Base-by-base conservation (phyloP, 129 eudicot genomes). In the sunflower (Helianthus annuus) region DNA sequence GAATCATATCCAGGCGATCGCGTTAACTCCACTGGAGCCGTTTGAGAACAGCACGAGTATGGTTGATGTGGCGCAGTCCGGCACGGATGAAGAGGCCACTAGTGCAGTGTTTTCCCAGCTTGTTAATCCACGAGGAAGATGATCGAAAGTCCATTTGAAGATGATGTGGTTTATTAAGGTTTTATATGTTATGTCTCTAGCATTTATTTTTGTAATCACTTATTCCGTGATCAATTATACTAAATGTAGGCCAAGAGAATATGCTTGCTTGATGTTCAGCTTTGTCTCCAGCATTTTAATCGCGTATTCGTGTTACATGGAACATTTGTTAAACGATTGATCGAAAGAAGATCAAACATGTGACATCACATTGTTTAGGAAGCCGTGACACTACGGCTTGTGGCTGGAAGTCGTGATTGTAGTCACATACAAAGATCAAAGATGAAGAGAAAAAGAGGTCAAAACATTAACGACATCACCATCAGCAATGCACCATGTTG, bases 21-120 rank as follows among this genome's bases (percentile, higher is more conserved):
- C 87, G 0, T 51, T 86, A 73, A 81, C 87, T 44, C 86, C 93
- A 1, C 40, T 83, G 10, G 96, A 88, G 84, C 89, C 87, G 32
- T 88, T 88, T 69, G 97, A 90, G 54, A 72, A 76, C 16, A 54
- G 76, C 22, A 64, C 70, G 32, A 78, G 79, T 60, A 48, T 79
- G 79, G 71, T 74, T 2, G 78, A 65, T 17, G 83, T 70, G 48
- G 82, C 44, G 12, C 62, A 73, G 1, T 78, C 81, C 0, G 48
- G 77, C 60, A 78, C 81, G 1, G 71, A 64, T 38, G 77, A 78
- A 53, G 82, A 40, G 48, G 92, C 77, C 5, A 78, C 81, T 10
- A 78, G 77, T 53, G 82, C 82, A 14, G 89, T 82, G 24, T 84
- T 82, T 60, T 82, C 88, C 1, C 90, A 77, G 69, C 71, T 82